phyloP scores from a whole-genome alignment of 805 yeast genomes.

The Saturnispora halmiae region DNA sequence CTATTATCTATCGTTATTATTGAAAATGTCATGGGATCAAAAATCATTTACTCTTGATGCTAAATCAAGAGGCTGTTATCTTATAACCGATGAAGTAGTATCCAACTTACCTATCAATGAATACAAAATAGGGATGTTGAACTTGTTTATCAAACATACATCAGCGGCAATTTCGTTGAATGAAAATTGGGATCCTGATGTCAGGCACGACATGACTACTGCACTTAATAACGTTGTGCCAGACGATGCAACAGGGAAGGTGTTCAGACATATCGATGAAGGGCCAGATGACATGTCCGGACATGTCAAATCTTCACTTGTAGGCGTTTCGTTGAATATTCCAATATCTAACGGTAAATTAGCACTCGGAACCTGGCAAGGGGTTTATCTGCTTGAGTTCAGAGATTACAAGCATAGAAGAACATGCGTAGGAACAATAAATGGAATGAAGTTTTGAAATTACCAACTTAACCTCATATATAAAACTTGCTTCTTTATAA shows the following conservation, averaged over 20 bases:
- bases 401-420: constrained; percentile 56
- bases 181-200: constrained; percentile 77
- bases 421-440: constrained; percentile 61
- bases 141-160: constrained; percentile 69
- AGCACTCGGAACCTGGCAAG: constrained; percentile 81
- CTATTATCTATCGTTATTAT: not conserved
- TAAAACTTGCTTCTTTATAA: not conserved
- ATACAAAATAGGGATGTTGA: constrained; percentile 53
- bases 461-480: not conserved
- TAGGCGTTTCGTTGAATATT: constrained; percentile 57
- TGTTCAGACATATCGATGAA: constrained; percentile 60
- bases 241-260: constrained; percentile 40
- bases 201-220: constrained; percentile 56
- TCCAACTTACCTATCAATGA: constrained; percentile 45
- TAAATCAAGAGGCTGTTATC: constrained; percentile 57
- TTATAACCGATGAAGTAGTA: constrained; percentile 60
- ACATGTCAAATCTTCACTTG: constrained; percentile 53
- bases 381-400: constrained; percentile 69
- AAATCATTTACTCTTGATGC: constrained; percentile 44
- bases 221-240: constrained; percentile 62
- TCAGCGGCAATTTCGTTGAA: constrained; percentile 70
- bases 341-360: constrained; percentile 63
- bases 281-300: constrained; percentile 85
- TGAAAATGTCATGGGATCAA: constrained; percentile 45
- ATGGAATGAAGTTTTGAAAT: constrained; percentile 39